Evolutionary conservation across 257 asterid species (phyloP).

Genomic region (Fraxinus pennsylvanica): DNA sequence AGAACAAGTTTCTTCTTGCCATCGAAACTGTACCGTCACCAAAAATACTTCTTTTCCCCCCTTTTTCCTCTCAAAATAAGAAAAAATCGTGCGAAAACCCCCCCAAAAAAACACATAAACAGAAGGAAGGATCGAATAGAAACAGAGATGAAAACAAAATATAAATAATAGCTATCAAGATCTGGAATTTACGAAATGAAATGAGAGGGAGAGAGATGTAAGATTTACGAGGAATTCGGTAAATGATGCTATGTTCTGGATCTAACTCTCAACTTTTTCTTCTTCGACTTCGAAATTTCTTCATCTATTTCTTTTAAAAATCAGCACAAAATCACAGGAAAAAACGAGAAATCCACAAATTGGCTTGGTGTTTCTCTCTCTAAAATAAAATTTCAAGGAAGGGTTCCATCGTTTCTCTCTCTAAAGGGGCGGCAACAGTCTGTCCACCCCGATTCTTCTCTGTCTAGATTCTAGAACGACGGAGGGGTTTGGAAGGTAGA

Average conservation of each 20-base stretch:
- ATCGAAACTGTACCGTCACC: conserved; percentile 53
- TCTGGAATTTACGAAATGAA: conserved; percentile 16
- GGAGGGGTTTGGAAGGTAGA: background rate
- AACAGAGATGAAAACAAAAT: conserved; percentile 15
- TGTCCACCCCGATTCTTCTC: conserved; percentile 12
- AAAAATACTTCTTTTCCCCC: too few relatives aligned
- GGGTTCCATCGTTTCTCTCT: conserved; percentile 1
- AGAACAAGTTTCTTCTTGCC: conserved; percentile 90
- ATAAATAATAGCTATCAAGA: background rate
- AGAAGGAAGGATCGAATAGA: conserved; percentile 13
- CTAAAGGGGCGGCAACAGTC: conserved; percentile 27
- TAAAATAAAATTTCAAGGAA: background rate
- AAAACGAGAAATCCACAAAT: background rate
- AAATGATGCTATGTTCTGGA: conserved; percentile 16
- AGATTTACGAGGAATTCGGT: conserved; percentile 29
- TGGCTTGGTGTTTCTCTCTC: background rate
- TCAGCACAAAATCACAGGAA: conserved; percentile 8
- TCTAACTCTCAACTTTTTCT: conserved; percentile 18
- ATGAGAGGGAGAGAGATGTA: conserved; percentile 6
- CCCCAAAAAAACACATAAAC: background rate
- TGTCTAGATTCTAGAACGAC: background rate
- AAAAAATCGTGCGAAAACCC: too few relatives aligned
- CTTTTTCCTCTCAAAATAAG: too few relatives aligned
- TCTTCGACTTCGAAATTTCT: conserved; percentile 48
- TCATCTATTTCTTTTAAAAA: conserved; percentile 19